Evolutionary conservation across 176 grass and related monocot species (phyloP), one percentile per base, ranked within the genome.

Genomic region (Paspalum notatum): DNA sequence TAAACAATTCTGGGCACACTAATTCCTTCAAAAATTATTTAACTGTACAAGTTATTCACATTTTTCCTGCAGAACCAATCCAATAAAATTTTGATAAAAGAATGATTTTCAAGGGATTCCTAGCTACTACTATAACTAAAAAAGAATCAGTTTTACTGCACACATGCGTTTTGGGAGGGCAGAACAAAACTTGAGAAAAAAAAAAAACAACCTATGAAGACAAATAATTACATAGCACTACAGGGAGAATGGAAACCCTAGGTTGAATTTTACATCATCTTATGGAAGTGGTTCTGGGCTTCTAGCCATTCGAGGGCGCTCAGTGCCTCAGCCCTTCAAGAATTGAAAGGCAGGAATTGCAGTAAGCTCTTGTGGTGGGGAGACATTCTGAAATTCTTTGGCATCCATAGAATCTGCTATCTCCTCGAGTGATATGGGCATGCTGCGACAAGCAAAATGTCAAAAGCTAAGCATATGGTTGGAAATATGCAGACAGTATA

Each of bases 381-480:
- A 42, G 10, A 94, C 32, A 61, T 87, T 89, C 59, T 85, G 85
- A 56, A 94, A 97, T 76, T 90, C 87, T 47, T 92, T 90, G 60
- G 78, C 83, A 82, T 89, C 84, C 62, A 90, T 78, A 76, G 89
- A 93, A 80, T 80, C 91, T 58, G 84, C 85, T 80, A 97, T 86
- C 47, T 97, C 91, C 52, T 94, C 86, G 72, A 90, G 59, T 65
- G 91, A 90, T 76, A 94, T 90, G 7, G 91, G 94, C 85, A 94
- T 90, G 67, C 94, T 97, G 80, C 69, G 75, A 73, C n/a, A 77
- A 49, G 46, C 74, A 85, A 62, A 67, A 40, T 17, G 66, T 41
- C 4, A 49, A 84, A 71, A 39, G 17, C 55, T 73, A 76, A 86
- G 56, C 68, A 62, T 38, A 71, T 88, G 48, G 12, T 58, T 43